A percentile compares a stretch with the other conserved stretches of the same genome.
Conservation (phyloP, 495 filamentous ascomycete genomes). For the Alectoria sarmentosa region DNA sequence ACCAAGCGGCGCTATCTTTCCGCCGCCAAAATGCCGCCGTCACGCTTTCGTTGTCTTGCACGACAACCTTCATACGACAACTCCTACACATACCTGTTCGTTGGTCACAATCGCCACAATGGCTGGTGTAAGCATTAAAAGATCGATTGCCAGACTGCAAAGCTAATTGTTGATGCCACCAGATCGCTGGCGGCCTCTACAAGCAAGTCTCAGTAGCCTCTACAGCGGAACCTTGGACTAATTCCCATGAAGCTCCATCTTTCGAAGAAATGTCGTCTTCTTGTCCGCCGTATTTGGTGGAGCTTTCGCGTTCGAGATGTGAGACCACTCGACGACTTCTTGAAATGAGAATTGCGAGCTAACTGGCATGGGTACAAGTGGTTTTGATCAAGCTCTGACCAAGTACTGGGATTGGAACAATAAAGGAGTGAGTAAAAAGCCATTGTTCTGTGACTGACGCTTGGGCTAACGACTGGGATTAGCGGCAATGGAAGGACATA, state of each 20-base stretch:
- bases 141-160: conserved; percentile 26
- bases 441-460: neutral
- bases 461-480: conserved; percentile 14
- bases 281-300: conserved; percentile 75
- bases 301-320: conserved; percentile 95
- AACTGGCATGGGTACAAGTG: conserved; percentile 43
- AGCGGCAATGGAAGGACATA: conserved; percentile 99
- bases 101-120: conserved; percentile 37
- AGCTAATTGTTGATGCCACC: conserved; percentile 34
- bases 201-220: conserved; percentile 54
- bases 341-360: conserved; percentile 13
- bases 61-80: neutral
- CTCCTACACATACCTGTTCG: neutral
- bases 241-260: conserved; percentile 54
- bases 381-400: conserved; percentile 69
- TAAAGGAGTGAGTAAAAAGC: conserved; percentile 62
- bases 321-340: conserved; percentile 32
- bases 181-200: conserved; percentile 63
- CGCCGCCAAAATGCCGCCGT: neutral
- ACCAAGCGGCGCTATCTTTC: neutral
- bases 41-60: neutral
- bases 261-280: conserved; percentile 80
- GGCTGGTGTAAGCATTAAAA: conserved; percentile 43
- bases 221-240: conserved; percentile 7
- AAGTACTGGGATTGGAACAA: conserved; percentile 85